Evolutionary conservation across 2,329 filamentous ascomycete species (phyloP).

Genomic region (Cadophora sp.): DNA sequence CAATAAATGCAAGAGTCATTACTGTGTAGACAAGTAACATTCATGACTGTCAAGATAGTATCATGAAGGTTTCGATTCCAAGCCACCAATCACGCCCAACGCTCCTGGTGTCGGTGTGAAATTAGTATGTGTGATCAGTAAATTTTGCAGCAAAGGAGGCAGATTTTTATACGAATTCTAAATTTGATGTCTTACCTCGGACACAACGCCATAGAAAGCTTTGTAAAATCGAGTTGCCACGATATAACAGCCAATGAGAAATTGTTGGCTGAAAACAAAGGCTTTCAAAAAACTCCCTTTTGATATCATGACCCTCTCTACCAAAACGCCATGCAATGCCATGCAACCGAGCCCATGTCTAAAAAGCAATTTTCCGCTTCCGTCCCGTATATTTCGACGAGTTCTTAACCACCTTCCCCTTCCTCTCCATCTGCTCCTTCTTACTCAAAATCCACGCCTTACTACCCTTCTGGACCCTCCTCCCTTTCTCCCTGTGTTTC

Average conservation of each 20-base stretch:
- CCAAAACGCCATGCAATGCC: slow-evolving; percentile 41
- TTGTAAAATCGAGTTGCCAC: neutral
- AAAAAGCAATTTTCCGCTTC: slow-evolving; percentile 83
- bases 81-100: no score
- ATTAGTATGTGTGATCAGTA: no score
- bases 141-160: no score
- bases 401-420: slow-evolving; percentile 92
- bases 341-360: slow-evolving; percentile 32
- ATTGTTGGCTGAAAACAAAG: neutral
- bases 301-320: slow-evolving; percentile 30
- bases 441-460: slow-evolving; percentile 86
- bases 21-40: no score
- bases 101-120: no score
- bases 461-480: slow-evolving; percentile 76
- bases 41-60: no score
- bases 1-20: no score
- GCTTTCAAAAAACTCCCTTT: slow-evolving; percentile 11
- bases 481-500: slow-evolving; percentile 54
- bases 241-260: neutral
- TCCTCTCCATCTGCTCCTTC: slow-evolving; percentile 91
- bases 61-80: no score
- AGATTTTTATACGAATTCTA: neutral
- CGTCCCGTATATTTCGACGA: slow-evolving; percentile 94
- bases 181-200: neutral
- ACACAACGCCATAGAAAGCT: neutral